phyloP scores from a whole-genome alignment of 345 rosid species.

The Ceriops tagal region DNA sequence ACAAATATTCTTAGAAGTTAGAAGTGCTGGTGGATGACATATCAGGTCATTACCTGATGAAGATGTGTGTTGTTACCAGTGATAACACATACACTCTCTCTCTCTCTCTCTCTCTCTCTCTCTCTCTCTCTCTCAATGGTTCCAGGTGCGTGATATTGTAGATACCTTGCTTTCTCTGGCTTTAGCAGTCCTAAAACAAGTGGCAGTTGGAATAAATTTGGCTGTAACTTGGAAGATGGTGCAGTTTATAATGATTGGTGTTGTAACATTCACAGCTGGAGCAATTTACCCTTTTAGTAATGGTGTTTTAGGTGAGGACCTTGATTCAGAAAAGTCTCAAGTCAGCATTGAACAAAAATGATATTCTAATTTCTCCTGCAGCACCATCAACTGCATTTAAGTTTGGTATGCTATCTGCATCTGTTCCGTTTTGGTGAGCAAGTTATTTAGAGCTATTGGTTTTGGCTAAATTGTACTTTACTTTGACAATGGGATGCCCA shows the following conservation, averaged over 20 bases:
- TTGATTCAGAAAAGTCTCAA: slow-evolving; percentile 63
- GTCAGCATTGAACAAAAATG: slow-evolving; percentile 63
- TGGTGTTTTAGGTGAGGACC: slow-evolving; percentile 69
- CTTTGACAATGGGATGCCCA: background rate
- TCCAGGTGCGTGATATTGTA: background rate
- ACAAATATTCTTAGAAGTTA: background rate
- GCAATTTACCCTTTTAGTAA: background rate
- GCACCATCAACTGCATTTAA: slow-evolving; percentile 91
- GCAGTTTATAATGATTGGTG: background rate
- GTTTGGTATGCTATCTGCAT: slow-evolving; percentile 47
- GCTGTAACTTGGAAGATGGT: background rate
- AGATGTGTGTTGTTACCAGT: slow-evolving; percentile 1
- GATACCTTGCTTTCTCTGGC: background rate
- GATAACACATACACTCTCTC: background rate
- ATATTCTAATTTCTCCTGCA: slow-evolving; percentile 85
- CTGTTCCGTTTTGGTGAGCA: background rate
- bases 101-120: background rate
- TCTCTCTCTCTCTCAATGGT: background rate
- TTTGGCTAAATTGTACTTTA: background rate
- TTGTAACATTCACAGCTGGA: background rate
- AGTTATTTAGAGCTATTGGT: background rate
- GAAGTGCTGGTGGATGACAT: background rate
- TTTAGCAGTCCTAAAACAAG: background rate
- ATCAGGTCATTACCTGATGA: slow-evolving; percentile 1
- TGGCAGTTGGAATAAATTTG: background rate